Evolutionary conservation across 352 stramenopile genomes (phyloP).

Genomic region (Phytopythium sindhum): DNA sequence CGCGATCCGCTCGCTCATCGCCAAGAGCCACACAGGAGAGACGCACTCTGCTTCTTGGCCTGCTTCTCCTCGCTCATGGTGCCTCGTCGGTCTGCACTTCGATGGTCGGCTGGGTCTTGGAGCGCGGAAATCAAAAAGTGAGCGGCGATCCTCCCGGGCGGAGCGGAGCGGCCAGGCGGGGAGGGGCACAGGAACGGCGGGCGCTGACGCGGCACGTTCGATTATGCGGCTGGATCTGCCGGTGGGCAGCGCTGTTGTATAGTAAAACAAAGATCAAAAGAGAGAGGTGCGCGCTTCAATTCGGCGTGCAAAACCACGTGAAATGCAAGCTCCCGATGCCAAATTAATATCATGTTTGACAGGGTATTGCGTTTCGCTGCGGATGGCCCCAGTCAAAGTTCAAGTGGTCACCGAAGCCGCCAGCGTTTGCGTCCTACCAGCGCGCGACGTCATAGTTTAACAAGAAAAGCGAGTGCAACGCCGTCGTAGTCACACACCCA

Average conservation of each 20-base stretch:
- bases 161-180: slow-evolving; percentile 4
- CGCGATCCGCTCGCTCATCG: not conserved
- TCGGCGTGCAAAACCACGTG: slow-evolving; percentile 3
- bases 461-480: not conserved
- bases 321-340: slow-evolving; percentile 23
- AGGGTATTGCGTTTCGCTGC: slow-evolving; percentile 22
- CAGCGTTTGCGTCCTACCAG: not conserved
- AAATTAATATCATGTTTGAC: slow-evolving; percentile 9
- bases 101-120: not conserved
- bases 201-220: slow-evolving; percentile 28
- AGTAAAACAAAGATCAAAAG: slow-evolving; percentile 9
- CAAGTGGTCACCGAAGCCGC: not conserved
- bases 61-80: slow-evolving; percentile 40
- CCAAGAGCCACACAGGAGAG: not conserved
- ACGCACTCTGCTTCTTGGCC: slow-evolving; percentile 27
- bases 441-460: slow-evolving; percentile 8
- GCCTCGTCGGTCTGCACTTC: not conserved
- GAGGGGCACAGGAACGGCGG: not conserved
- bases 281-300: slow-evolving; percentile 8
- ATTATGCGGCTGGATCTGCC: slow-evolving; percentile 17
- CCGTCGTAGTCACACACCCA: no score
- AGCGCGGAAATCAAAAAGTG: slow-evolving; percentile 5
- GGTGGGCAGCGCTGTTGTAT: not conserved
- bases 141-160: not conserved
- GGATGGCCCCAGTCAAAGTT: not conserved